Conservation (phyloP, 2,329 filamentous ascomycete genomes). For the Cucurbitaria berberidis region DNA sequence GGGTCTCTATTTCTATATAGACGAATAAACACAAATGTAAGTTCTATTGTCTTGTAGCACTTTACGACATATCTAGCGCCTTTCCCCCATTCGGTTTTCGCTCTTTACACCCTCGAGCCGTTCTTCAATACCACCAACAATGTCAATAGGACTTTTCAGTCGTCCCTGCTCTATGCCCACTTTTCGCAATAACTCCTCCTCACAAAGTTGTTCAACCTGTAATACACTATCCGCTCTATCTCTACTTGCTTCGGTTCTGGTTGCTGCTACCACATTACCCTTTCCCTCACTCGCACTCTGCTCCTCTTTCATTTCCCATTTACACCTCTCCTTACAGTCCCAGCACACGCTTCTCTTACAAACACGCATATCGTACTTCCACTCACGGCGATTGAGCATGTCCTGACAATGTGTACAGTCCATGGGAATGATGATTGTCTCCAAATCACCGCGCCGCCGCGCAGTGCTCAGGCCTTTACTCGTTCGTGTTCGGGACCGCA, state of each 20-base stretch:
- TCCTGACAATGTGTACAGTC: slow-evolving; percentile 41
- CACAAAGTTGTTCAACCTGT: slow-evolving; percentile 24
- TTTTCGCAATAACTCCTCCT: slow-evolving; percentile 30
- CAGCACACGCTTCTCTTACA: slow-evolving; percentile 43
- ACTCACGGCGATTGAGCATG: slow-evolving; percentile 43
- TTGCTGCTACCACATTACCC: slow-evolving; percentile 7
- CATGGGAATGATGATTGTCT: slow-evolving; percentile 41
- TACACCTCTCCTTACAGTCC: slow-evolving; percentile 43
- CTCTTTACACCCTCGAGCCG: slow-evolving; percentile 11
- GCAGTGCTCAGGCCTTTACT: slow-evolving; percentile 42
- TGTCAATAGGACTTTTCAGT: slow-evolving; percentile 23
- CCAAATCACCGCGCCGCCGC: slow-evolving; percentile 33
- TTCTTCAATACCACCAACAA: slow-evolving; percentile 29
- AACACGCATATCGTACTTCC: slow-evolving; percentile 44
- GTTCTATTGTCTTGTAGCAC: not conserved
- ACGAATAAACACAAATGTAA: slow-evolving; percentile 14
- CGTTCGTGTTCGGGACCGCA: slow-evolving; percentile 30
- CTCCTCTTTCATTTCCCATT: slow-evolving; percentile 37
- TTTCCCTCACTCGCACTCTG: not conserved
- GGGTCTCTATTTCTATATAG: slow-evolving; percentile 7
- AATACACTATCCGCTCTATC: slow-evolving; percentile 41
- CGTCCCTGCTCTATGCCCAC: slow-evolving; percentile 25
- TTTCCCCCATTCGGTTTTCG: not conserved
- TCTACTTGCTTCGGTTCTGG: slow-evolving; percentile 23
- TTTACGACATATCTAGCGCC: not conserved